Conservation (phyloP, 495 filamentous ascomycete genomes). For the Penicillium silybi region DNA sequence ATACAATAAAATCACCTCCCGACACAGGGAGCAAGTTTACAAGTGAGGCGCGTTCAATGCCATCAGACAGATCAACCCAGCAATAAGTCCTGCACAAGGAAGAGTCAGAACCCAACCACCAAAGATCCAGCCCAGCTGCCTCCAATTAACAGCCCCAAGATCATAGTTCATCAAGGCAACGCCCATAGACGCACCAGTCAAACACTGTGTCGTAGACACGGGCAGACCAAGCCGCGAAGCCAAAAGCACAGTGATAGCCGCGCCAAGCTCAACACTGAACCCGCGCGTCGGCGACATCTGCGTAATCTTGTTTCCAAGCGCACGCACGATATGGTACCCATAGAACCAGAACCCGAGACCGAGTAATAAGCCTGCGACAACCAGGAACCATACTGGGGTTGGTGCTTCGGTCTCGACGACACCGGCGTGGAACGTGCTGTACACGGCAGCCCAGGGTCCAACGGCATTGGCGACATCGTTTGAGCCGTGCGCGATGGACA, state of each 20-base stretch:
- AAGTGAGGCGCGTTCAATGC: constrained; percentile 33
- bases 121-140: constrained; percentile 33
- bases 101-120: constrained; percentile 38
- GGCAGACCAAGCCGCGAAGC: constrained; percentile 52
- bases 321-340: constrained; percentile 67
- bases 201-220: constrained; percentile 39
- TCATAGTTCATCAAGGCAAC: constrained; percentile 42
- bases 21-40: neutral
- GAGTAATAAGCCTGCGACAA: constrained; percentile 53
- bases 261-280: constrained; percentile 66
- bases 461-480: constrained; percentile 73
- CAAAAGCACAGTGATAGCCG: constrained; percentile 65
- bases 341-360: constrained; percentile 66
- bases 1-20: too few relatives aligned
- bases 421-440: constrained; percentile 49
- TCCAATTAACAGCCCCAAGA: constrained; percentile 36
- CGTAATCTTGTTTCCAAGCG: constrained; percentile 67
- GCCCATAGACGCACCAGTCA: constrained; percentile 35
- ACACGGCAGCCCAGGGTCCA: constrained; percentile 64
- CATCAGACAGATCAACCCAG: constrained; percentile 35
- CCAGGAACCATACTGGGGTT: constrained; percentile 66
- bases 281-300: constrained; percentile 65
- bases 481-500: constrained; percentile 70
- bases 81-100: constrained; percentile 34
- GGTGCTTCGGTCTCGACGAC: constrained; percentile 40